A percentile compares a stretch with the other conserved stretches of the same genome.
Evolutionary conservation across 2,329 filamentous ascomycete species (phyloP).

Genomic region (Macrophomina pseudophaseolina): DNA sequence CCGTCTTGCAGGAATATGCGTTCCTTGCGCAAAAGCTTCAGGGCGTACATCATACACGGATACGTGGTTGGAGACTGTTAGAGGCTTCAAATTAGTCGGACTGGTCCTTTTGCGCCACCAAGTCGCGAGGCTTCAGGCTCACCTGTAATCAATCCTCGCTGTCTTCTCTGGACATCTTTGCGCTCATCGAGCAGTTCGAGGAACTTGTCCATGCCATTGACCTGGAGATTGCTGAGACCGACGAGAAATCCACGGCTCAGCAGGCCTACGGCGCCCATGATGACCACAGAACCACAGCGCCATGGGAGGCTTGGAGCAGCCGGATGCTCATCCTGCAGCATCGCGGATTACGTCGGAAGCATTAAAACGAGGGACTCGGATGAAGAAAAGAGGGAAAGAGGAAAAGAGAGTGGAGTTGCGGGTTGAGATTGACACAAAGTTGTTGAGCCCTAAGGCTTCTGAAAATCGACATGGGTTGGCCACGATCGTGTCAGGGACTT

Average conservation of each 20-base stretch:
- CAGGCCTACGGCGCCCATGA: conserved; percentile 75
- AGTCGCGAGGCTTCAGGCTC: conserved; percentile 34
- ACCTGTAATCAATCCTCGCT: conserved; percentile 85
- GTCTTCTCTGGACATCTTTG: conserved; percentile 66
- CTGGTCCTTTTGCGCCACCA: background rate
- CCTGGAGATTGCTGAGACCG: conserved; percentile 74
- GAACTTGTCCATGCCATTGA: conserved; percentile 77
- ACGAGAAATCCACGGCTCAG: conserved; percentile 77
- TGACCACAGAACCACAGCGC: conserved; percentile 73
- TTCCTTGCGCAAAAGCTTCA: conserved; percentile 13
- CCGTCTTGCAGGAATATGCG: background rate
- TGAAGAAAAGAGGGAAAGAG: background rate
- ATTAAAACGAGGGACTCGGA: background rate
- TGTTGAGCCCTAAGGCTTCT: conserved; percentile 21
- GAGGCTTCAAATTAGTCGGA: background rate
- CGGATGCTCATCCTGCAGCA: conserved; percentile 47
- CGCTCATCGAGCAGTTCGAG: conserved; percentile 76
- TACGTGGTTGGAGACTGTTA: conserved; percentile 80
- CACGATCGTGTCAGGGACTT: conserved; percentile 2
- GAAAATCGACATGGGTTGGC: background rate
- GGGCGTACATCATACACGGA: conserved; percentile 71
- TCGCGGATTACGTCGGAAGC: conserved; percentile 38
- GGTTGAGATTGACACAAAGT: conserved; percentile 9
- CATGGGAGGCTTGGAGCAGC: conserved; percentile 67
- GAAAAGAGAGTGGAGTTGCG: background rate